Conservation (phyloP, 345 rosid genomes). For the Acer campestre region DNA sequence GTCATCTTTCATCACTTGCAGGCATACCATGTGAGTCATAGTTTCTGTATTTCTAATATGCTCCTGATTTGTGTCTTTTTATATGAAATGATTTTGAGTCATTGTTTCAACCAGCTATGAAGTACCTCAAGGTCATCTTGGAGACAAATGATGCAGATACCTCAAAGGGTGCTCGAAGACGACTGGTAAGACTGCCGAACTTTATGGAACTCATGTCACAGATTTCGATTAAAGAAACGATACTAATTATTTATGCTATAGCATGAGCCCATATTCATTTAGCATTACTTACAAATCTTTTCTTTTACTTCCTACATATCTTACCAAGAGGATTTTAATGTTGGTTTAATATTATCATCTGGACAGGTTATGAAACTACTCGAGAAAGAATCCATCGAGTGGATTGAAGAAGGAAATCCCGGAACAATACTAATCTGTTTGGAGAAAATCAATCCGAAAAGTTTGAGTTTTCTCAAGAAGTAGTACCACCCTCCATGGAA, state of each 20-base stretch:
- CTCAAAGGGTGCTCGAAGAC: slow-evolving; percentile 48
- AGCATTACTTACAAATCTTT: neutral
- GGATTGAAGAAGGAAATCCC: slow-evolving; percentile 43
- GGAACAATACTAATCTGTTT: slow-evolving; percentile 46
- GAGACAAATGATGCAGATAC: slow-evolving; percentile 39
- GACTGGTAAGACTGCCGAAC: slow-evolving; percentile 37
- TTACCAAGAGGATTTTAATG: neutral
- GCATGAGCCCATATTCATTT: too few relatives aligned
- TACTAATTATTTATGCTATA: neutral
- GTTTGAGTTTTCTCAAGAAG: slow-evolving; percentile 42
- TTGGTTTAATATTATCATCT: neutral
- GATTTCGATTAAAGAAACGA: neutral
- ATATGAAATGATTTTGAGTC: neutral
- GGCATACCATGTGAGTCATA: slow-evolving; percentile 56
- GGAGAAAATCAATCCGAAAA: slow-evolving; percentile 41
- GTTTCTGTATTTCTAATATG: slow-evolving; percentile 13
- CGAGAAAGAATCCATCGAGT: slow-evolving; percentile 51
- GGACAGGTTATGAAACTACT: slow-evolving; percentile 50
- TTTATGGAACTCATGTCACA: neutral
- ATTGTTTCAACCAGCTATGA: slow-evolving; percentile 38
- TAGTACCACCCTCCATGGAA: slow-evolving; percentile 21
- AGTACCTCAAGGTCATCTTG: slow-evolving; percentile 52
- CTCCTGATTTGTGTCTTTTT: slow-evolving; percentile 3
- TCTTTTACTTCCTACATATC: neutral
- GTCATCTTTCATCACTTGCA: slow-evolving; percentile 46